phyloP scores from a whole-genome alignment of 257 asterid species.

The Echium plantagineum region DNA sequence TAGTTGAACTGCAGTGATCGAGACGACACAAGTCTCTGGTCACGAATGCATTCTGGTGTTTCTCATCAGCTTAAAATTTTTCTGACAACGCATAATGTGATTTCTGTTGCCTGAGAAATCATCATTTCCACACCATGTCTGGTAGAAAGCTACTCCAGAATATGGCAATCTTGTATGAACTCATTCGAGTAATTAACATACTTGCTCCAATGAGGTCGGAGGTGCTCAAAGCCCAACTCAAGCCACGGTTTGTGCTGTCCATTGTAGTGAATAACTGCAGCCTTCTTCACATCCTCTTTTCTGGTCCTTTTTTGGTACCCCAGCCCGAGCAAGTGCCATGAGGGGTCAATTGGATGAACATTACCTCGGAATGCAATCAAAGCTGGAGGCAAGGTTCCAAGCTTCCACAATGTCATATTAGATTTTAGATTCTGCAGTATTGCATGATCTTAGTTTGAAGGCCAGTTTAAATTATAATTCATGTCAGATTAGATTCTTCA shows the following conservation, averaged over 20 bases:
- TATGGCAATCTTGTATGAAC: slow-evolving; percentile 82
- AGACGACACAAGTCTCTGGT: slow-evolving; percentile 19
- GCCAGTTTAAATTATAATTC: too few species aligned
- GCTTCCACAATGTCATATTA: slow-evolving; percentile 91
- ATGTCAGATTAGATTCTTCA: slow-evolving; percentile 93
- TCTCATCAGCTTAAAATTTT: slow-evolving; percentile 22
- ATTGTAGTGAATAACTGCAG: slow-evolving; percentile 96
- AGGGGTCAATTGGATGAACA: slow-evolving; percentile 76
- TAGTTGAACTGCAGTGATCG: slow-evolving; percentile 14
- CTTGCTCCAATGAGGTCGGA: slow-evolving; percentile 95
- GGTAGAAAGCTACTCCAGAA: slow-evolving; percentile 52
- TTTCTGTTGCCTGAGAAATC: slow-evolving; percentile 16
- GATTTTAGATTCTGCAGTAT: slow-evolving; percentile 85
- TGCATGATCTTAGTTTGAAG: slow-evolving; percentile 1
- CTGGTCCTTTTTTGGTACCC: slow-evolving; percentile 87
- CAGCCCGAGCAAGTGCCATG: slow-evolving; percentile 99
- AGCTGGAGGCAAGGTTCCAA: slow-evolving; percentile 98
- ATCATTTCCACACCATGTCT: slow-evolving; percentile 11
- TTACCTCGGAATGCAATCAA: slow-evolving; percentile 86
- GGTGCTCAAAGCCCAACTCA: slow-evolving; percentile 96
- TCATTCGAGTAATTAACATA: slow-evolving; percentile 83
- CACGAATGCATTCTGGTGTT: slow-evolving; percentile 15
- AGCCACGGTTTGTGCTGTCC: slow-evolving; percentile 99
- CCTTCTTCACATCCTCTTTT: slow-evolving; percentile 57
- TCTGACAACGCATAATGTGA: slow-evolving; percentile 10